Percentiles rank a stretch among this genome's conserved stretches.
These are phyloP conservation scores for Ceratocystis albifundus DNA, from an alignment of 2,329 filamentous ascomycete species.

Conservation along the genomic window DNA sequence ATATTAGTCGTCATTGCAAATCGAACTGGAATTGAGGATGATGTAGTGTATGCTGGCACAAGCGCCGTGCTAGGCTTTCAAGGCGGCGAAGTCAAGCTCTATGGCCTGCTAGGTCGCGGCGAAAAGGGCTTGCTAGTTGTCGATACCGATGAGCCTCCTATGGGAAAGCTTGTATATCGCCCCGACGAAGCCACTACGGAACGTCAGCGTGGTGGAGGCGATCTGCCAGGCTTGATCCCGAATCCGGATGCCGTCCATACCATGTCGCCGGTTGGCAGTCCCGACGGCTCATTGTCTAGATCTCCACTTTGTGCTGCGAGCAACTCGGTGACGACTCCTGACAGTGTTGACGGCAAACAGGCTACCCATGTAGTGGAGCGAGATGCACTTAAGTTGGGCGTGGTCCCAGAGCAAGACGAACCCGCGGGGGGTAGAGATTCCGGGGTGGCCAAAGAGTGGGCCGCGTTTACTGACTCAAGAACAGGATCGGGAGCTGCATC, in stretches of 20 bases:
- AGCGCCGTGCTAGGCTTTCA: conserved; percentile 58
- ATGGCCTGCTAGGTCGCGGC: conserved; percentile 58
- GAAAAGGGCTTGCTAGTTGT: conserved; percentile 58
- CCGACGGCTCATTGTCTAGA: not conserved
- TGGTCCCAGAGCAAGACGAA: conserved; percentile 22
- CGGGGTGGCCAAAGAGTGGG: conserved; percentile 14
- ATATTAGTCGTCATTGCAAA: conserved; percentile 62
- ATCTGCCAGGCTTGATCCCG: conserved; percentile 19
- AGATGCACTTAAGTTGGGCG: conserved; percentile 15
- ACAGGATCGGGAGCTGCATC: not conserved
- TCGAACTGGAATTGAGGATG: conserved; percentile 53
- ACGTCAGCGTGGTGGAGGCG: not conserved
- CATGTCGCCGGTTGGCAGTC: conserved; percentile 5
- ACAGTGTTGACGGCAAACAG: conserved; percentile 4
- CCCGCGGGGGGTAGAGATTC: conserved; percentile 16
- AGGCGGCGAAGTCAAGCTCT: conserved; percentile 53
- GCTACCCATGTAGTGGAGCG: not conserved
- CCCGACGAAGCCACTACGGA: conserved; percentile 12
- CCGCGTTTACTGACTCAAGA: not conserved
- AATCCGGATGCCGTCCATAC: conserved; percentile 13
- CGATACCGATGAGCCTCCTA: conserved; percentile 42
- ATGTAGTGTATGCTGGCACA: conserved; percentile 60
- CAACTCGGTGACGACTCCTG: not conserved
- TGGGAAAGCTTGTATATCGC: conserved; percentile 35
- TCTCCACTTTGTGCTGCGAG: not conserved